phyloP scores from a whole-genome alignment of 208 protist species.

The Trypanosoma vivax region DNA sequence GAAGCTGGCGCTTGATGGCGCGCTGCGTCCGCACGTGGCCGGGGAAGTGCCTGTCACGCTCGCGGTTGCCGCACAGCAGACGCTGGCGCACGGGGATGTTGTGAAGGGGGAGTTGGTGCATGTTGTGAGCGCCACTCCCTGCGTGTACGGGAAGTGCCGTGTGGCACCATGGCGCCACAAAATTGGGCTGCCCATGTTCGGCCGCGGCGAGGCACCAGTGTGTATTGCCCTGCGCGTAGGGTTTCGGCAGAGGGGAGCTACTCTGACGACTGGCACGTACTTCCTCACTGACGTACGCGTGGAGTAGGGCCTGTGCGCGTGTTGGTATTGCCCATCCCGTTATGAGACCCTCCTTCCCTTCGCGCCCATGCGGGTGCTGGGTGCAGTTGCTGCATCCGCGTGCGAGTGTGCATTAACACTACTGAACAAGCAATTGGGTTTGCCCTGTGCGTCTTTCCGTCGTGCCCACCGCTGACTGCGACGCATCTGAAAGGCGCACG shows the following conservation, averaged over 20 bases:
- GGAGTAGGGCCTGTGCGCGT: not conserved
- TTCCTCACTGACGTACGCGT: slow-evolving; percentile 16
- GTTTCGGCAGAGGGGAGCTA: slow-evolving; percentile 44
- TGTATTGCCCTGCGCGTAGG: slow-evolving; percentile 63
- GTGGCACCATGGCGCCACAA: slow-evolving; percentile 62
- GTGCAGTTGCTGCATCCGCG: too few species aligned
- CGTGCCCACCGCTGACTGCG: too few species aligned
- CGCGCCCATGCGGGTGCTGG: not conserved
- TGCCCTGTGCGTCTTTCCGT: too few species aligned
- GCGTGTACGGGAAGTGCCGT: slow-evolving; percentile 38
- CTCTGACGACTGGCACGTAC: slow-evolving; percentile 43
- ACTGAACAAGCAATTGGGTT: too few species aligned
- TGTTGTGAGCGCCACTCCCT: slow-evolving; percentile 49
- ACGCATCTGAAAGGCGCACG: too few species aligned
- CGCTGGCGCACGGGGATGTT: slow-evolving; percentile 35
- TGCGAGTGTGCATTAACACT: too few species aligned
- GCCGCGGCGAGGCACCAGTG: slow-evolving; percentile 9
- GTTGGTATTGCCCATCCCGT: too few species aligned
- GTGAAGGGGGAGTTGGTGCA: slow-evolving; percentile 37
- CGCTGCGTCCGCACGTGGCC: not conserved
- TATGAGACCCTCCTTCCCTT: too few species aligned
- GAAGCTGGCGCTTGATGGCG: slow-evolving; percentile 13
- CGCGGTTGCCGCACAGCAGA: slow-evolving; percentile 48
- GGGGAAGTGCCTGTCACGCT: slow-evolving; percentile 12
- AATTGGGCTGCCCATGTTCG: slow-evolving; percentile 53